These are phyloP conservation scores for Globisporangium rhizosaccharum DNA, from an alignment of 352 stramenopile species.

Conservation along the genomic window DNA sequence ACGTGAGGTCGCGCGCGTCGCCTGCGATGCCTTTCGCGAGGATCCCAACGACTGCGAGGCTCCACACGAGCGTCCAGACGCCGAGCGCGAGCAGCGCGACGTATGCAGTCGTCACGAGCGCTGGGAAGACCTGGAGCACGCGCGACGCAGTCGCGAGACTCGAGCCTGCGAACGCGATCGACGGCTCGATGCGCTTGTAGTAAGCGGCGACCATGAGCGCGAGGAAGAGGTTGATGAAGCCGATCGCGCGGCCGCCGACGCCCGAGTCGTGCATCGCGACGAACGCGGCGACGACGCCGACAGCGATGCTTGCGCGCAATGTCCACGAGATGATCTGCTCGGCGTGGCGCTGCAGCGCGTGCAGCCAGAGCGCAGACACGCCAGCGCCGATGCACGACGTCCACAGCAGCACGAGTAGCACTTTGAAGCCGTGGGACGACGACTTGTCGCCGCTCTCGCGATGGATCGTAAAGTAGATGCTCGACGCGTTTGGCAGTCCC, in stretches of 20 bases:
- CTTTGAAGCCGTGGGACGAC: constrained; percentile 64
- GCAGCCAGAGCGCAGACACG: constrained; percentile 71
- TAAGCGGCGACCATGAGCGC: constrained; percentile 55
- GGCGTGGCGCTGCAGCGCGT: constrained; percentile 70
- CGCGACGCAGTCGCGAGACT: constrained; percentile 68
- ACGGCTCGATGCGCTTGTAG: constrained; percentile 51
- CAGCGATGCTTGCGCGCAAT: constrained; percentile 55
- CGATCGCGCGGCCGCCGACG: constrained; percentile 68
- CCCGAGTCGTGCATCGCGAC: constrained; percentile 69
- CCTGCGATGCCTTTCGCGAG: constrained; percentile 44
- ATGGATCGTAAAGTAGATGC: constrained; percentile 79
- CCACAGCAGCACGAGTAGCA: constrained; percentile 60
- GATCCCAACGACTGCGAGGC: constrained; percentile 64
- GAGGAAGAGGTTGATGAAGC: constrained; percentile 81
- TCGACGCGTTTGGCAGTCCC: constrained; percentile 66
- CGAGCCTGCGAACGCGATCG: constrained; percentile 76
- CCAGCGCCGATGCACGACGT: constrained; percentile 60
- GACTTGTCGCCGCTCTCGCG: constrained; percentile 26
- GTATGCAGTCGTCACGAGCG: constrained; percentile 62
- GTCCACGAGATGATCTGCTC: constrained; percentile 68
- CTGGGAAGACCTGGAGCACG: constrained; percentile 72
- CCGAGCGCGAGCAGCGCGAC: constrained; percentile 51
- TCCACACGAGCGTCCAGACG: constrained; percentile 77
- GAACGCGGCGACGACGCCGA: constrained; percentile 37
- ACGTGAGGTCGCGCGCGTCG: constrained; percentile 46